Conservation (phyloP, 441 rosid species). For the Cnidoscolus chayamansa region DNA sequence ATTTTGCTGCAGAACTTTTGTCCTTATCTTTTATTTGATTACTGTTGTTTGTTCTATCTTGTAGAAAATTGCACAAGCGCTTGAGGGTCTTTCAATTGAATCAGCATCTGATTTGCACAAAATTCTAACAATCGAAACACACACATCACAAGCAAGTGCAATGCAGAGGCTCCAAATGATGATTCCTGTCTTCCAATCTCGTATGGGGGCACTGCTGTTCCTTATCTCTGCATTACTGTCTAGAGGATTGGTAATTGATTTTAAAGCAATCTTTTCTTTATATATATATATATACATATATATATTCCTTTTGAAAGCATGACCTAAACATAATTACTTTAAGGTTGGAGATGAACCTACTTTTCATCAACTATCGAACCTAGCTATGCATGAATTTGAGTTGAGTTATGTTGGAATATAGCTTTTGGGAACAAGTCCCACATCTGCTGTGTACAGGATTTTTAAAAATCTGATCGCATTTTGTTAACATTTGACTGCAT, state of each 20-base stretch:
- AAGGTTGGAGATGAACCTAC: slow-evolving; percentile 1
- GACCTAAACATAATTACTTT: background rate
- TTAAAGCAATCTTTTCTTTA: background rate
- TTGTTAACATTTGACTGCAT: background rate
- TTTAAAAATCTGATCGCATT: background rate
- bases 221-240: slow-evolving; percentile 93
- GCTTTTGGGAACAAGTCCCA: no score
- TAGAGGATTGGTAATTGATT: slow-evolving; percentile 71
- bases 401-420: background rate
- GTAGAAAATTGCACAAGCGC: slow-evolving; percentile 54
- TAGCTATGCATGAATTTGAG: slow-evolving; percentile 4
- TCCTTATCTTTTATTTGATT: background rate
- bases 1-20: slow-evolving; percentile 1
- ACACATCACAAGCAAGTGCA: slow-evolving; percentile 48
- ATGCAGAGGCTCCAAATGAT: slow-evolving; percentile 50
- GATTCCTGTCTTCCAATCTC: slow-evolving; percentile 78
- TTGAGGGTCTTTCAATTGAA: slow-evolving; percentile 67
- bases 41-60: slow-evolving; percentile 21
- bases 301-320: background rate
- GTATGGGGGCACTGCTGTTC: slow-evolving; percentile 91
- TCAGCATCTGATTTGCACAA: slow-evolving; percentile 79
- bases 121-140: slow-evolving; percentile 61
- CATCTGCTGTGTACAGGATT: no score
- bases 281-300: background rate
- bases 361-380: slow-evolving; percentile 4